Percentiles rank a stretch among this genome's conserved stretches.
These are phyloP conservation scores for Yarrowia sp. DNA, from an alignment of 805 yeast genomes.

Conservation along the genomic window DNA sequence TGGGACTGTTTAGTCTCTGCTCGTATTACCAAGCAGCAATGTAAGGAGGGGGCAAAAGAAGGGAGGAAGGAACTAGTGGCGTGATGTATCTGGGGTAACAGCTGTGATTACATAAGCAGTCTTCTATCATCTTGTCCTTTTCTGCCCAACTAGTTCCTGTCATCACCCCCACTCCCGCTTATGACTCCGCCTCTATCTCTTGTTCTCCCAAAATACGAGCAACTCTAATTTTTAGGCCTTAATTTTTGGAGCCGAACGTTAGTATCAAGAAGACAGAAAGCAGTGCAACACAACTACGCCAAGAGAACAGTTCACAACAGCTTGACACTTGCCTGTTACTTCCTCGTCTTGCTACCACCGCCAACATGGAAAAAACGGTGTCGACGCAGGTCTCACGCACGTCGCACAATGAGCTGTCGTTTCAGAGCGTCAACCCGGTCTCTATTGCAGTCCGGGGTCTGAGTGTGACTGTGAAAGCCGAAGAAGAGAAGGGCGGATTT, in stretches of 20 bases:
- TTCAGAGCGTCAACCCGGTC: slow-evolving; percentile 37
- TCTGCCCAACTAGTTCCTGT: too few relatives aligned
- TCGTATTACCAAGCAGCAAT: slow-evolving; percentile 13
- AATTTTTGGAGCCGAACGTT: too few relatives aligned
- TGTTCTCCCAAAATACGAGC: slow-evolving; percentile 10
- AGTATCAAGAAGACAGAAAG: background rate
- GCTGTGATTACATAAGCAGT: too few relatives aligned
- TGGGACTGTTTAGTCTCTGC: background rate
- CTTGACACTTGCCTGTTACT: too few relatives aligned
- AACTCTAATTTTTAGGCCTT: slow-evolving; percentile 4
- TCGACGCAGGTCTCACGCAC: slow-evolving; percentile 7
- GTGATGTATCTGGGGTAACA: too few relatives aligned
- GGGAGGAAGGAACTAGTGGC: too few relatives aligned
- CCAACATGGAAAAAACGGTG: slow-evolving; percentile 14
- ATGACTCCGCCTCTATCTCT: too few relatives aligned
- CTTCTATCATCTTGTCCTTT: too few relatives aligned
- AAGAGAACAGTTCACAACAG: background rate
- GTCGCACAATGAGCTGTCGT: slow-evolving; percentile 27
- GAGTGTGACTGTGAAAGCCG: slow-evolving; percentile 17
- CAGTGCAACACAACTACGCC: background rate
- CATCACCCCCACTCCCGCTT: too few relatives aligned
- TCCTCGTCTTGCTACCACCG: background rate
- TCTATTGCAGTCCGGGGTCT: slow-evolving; percentile 23
- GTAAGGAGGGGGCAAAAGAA: background rate
- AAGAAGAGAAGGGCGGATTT: slow-evolving; percentile 3